phyloP scores from a whole-genome alignment of 1,284 basidiomycete species.

The Ustilago trichophora region DNA sequence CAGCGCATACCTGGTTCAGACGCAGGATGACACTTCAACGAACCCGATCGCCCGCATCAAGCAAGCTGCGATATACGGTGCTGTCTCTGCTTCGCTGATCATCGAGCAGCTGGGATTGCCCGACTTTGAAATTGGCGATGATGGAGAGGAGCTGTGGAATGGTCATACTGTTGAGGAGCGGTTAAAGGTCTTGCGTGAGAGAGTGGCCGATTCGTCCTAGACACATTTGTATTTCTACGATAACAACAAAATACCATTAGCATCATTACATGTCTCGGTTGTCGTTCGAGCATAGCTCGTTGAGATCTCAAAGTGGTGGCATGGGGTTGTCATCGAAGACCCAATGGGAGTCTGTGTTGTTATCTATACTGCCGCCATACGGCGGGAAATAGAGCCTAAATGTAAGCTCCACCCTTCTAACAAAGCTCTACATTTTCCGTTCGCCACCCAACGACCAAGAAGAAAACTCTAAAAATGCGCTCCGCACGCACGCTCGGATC shows the following conservation, averaged over 20 bases:
- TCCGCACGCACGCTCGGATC: constrained; percentile 18
- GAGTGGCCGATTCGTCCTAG: neutral
- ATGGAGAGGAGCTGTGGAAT: constrained; percentile 38
- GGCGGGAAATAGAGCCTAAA: too few species aligned
- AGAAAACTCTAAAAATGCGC: constrained; percentile 10
- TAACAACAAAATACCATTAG: too few species aligned
- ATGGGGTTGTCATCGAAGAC: too few species aligned
- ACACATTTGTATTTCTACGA: neutral
- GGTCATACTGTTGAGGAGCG: constrained; percentile 8
- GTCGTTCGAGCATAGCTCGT: too few species aligned
- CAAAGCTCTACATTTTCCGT: neutral
- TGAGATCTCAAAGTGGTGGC: too few species aligned
- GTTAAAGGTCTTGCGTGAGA: neutral
- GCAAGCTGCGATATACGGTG: constrained; percentile 39
- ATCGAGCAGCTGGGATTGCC: constrained; percentile 54
- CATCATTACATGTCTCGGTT: too few species aligned
- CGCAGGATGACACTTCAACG: neutral
- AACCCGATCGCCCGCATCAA: constrained; percentile 5
- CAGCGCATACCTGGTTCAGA: constrained; percentile 28
- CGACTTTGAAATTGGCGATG: constrained; percentile 15
- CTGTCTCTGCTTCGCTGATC: constrained; percentile 46
- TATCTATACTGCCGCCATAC: too few species aligned
- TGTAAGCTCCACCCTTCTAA: neutral
- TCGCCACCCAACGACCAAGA: neutral
- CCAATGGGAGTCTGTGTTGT: too few species aligned